A percentile compares a stretch with the other conserved stretches of the same genome.
phyloP scores from a whole-genome alignment of 768 basidiomycete species.

The Gloeopeniophorella convolvens region DNA sequence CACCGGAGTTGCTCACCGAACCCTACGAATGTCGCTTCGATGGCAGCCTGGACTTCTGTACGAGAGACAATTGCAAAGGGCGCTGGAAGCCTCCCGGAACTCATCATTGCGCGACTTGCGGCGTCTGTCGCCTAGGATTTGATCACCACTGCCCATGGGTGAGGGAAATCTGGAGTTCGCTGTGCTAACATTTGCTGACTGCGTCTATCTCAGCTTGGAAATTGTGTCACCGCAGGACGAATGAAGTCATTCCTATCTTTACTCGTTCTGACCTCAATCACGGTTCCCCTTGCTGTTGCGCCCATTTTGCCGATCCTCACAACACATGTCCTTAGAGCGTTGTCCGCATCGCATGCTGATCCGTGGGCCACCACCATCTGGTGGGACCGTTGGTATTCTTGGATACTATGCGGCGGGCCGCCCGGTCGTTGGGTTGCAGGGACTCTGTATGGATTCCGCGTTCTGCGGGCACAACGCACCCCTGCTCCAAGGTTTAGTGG shows the following conservation, averaged over 20 bases:
- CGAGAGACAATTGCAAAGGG: conserved; percentile 16
- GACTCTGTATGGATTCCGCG: conserved; percentile 17
- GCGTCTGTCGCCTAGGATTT: conserved; percentile 23
- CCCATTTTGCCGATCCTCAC: conserved; percentile 12
- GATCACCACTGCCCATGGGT: conserved; percentile 26
- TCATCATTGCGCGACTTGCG: conserved; percentile 23
- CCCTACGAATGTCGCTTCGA: conserved; percentile 20
- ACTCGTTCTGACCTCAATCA: conserved; percentile 18
- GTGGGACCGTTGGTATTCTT: conserved; percentile 22
- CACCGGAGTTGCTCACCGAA: conserved; percentile 14
- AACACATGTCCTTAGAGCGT: conserved; percentile 13
- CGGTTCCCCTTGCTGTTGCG: conserved; percentile 12
- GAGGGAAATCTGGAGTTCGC: background rate
- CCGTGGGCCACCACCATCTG: conserved; percentile 15
- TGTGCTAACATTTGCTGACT: background rate
- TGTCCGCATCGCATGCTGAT: conserved; percentile 17
- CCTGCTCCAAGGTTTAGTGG: conserved; percentile 12
- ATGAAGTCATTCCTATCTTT: conserved; percentile 19
- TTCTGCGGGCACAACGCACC: conserved; percentile 10
- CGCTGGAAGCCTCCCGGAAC: conserved; percentile 22
- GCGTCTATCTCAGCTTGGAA: conserved; percentile 16
- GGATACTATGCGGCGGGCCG: conserved; percentile 22
- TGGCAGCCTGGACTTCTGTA: conserved; percentile 18
- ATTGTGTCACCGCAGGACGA: conserved; percentile 19
- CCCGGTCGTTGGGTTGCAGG: conserved; percentile 20